A percentile compares a stretch with the other conserved stretches of the same genome.
These are phyloP conservation scores for Botrytis fragariae DNA, from an alignment of 2,329 filamentous ascomycete genomes.

Conservation along the genomic window DNA sequence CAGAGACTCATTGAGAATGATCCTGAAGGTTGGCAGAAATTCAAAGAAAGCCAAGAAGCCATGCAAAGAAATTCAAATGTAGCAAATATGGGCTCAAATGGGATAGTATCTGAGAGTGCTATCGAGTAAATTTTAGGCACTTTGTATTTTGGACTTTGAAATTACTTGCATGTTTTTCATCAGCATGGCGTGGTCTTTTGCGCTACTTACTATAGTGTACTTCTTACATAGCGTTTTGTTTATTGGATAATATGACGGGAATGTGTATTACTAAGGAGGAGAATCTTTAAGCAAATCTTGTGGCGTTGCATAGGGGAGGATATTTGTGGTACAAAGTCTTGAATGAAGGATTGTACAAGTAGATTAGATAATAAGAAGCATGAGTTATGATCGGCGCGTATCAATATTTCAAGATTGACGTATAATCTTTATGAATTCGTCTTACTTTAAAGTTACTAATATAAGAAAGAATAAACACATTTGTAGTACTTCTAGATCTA, in stretches of 20 bases:
- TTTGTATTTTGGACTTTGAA: neutral
- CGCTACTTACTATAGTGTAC: neutral
- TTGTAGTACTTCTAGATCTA: neutral
- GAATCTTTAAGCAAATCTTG: neutral
- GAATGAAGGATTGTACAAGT: neutral
- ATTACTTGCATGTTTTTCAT: neutral
- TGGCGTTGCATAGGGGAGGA: neutral
- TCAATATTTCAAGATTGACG: neutral
- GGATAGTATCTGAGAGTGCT: conserved; percentile 31
- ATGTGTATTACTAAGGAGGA: conserved; percentile 5
- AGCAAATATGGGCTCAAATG: conserved; percentile 25
- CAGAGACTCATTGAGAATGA: conserved; percentile 57
- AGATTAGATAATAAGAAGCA: neutral
- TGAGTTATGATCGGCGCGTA: neutral
- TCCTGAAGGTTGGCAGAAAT: conserved; percentile 61
- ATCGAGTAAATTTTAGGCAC: conserved; percentile 24
- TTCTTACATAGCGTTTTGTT: conserved; percentile 6
- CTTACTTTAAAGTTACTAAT: neutral
- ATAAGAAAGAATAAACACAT: neutral
- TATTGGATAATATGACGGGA: conserved; percentile 2
- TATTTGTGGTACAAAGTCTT: neutral
- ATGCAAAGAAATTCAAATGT: conserved; percentile 32
- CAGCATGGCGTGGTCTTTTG: neutral
- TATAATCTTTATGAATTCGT: neutral
- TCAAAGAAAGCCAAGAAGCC: conserved; percentile 58